Percentiles rank a stretch among this genome's conserved stretches.
These are phyloP conservation scores for Leptomonas pyrrhocoris DNA, from an alignment of 208 protist species.

Conservation along the genomic window DNA sequence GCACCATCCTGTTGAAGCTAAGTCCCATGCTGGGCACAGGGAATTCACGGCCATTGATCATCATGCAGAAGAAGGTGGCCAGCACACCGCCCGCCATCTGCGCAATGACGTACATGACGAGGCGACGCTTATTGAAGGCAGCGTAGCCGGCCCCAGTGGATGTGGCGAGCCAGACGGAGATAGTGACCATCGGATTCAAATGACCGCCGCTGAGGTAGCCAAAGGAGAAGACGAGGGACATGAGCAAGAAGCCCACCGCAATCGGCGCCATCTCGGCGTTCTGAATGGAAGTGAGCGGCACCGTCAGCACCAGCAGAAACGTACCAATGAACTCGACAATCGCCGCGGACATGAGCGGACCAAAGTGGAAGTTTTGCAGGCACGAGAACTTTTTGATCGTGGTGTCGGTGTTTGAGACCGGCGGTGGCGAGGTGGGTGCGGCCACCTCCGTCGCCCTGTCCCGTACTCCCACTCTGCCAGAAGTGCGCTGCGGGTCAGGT, in stretches of 20 bases:
- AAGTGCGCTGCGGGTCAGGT: constrained; percentile 4
- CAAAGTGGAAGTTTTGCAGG: constrained; percentile 57
- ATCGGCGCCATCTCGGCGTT: constrained; percentile 76
- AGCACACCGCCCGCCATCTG: constrained; percentile 71
- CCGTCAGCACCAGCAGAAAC: constrained; percentile 79
- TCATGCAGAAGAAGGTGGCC: constrained; percentile 65
- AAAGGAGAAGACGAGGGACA: constrained; percentile 82
- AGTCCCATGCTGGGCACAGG: constrained; percentile 70
- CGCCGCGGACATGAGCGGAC: constrained; percentile 64
- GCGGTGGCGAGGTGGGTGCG: constrained; percentile 1
- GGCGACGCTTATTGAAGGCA: constrained; percentile 56
- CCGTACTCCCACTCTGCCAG: constrained; percentile 3
- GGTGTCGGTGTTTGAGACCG: constrained; percentile 33
- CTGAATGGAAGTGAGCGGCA: constrained; percentile 60
- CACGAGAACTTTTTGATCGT: constrained; percentile 53
- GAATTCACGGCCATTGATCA: constrained; percentile 68
- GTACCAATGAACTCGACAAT: constrained; percentile 85
- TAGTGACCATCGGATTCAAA: constrained; percentile 83
- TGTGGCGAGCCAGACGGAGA: constrained; percentile 75
- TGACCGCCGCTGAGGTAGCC: constrained; percentile 84
- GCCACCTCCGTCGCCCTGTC: not conserved
- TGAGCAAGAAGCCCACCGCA: constrained; percentile 74
- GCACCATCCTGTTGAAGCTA: constrained; percentile 61
- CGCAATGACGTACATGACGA: constrained; percentile 73
- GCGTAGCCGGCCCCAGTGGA: constrained; percentile 36